Percentiles rank a stretch among this genome's conserved stretches.
phyloP scores from a whole-genome alignment of 768 basidiomycete species.

The Psilocybe cubensis region DNA sequence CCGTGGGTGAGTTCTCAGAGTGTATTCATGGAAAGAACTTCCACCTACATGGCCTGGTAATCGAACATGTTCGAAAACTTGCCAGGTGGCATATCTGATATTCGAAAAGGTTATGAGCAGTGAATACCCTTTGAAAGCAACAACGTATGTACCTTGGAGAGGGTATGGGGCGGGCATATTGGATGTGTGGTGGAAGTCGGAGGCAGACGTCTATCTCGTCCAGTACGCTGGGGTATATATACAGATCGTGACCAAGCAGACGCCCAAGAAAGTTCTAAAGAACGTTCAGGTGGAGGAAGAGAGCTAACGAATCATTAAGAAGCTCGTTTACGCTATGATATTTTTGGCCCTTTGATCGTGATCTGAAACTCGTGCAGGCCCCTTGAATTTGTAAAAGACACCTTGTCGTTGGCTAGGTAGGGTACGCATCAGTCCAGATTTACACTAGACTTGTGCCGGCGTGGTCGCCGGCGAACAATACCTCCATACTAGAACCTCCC shows the following conservation, averaged over 20 bases:
- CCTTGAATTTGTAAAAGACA: not conserved
- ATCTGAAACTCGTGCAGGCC: not conserved
- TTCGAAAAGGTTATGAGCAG: not conserved
- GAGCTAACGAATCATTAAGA: not conserved
- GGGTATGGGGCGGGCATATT: constrained; percentile 23
- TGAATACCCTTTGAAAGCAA: not conserved
- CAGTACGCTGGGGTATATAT: not conserved
- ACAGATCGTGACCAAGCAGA: not conserved
- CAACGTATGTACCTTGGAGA: constrained; percentile 11
- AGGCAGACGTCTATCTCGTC: not conserved
- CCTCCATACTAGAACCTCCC: too few relatives aligned
- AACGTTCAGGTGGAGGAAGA: not conserved
- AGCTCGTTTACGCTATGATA: not conserved
- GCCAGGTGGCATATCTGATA: constrained; percentile 26
- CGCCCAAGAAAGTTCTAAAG: not conserved
- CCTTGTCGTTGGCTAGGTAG: too few relatives aligned
- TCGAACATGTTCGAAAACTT: constrained; percentile 31
- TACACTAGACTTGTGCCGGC: not conserved
- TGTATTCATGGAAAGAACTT: not conserved
- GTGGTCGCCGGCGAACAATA: not conserved
- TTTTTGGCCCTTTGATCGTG: not conserved
- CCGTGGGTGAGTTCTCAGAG: not conserved
- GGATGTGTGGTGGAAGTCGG: not conserved
- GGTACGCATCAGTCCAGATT: not conserved
- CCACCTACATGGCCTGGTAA: constrained; percentile 28